Base-by-base conservation (phyloP, 345 rosid genomes). In the Excoecaria agallocha region DNA sequence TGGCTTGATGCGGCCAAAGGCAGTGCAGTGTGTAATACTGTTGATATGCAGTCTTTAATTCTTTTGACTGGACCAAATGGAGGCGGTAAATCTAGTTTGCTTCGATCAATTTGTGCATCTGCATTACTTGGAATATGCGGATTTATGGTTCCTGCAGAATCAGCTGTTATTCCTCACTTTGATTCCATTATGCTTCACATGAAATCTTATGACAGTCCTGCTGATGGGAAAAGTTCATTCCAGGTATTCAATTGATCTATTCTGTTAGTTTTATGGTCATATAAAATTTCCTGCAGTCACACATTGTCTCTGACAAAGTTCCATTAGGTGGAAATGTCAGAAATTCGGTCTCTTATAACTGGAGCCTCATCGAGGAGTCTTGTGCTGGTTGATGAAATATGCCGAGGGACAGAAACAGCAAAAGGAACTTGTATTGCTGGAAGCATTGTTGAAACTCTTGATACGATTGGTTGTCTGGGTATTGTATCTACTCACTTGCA, bases 121-220 rank as follows among this genome's bases (percentile, higher is more conserved):
- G 84, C 97, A 56, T 78, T 95, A 79, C 99, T 95, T 71, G 98
- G 98, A 72, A 90, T 89, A 43, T 94, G 94, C 48, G 99, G 99
- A 60, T 88, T 93, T 71, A 90, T 94, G 96, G 94, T 95, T 56
- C 98, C 99, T 50, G 96, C 97, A 60, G 90, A 93, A 76, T 91
- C 97, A 24, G 98, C 98, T 25, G 59, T 54, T 43, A 89, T 95
- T 78, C 99, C 99, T 79, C 89, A 85, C 71, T 89, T 93, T 48
- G 94, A 93, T 84, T 88, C 97, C 69, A 87, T 95, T 69, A 93
- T 93, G 97, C 99, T 95, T 76, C 99, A 95, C 76, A 92, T 94
- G 95, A 95, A 95, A 87, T 95, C 99, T 49, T 91, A 92, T 71
- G 99, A 95, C 77, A 95, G 98, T 67, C 99, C 99, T 61, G 97